A percentile compares a stretch with the other conserved stretches of the same genome.
These are phyloP conservation scores for Rhynchospora breviuscula DNA, from an alignment of 176 grass and related monocot genomes.

Conservation along the genomic window DNA sequence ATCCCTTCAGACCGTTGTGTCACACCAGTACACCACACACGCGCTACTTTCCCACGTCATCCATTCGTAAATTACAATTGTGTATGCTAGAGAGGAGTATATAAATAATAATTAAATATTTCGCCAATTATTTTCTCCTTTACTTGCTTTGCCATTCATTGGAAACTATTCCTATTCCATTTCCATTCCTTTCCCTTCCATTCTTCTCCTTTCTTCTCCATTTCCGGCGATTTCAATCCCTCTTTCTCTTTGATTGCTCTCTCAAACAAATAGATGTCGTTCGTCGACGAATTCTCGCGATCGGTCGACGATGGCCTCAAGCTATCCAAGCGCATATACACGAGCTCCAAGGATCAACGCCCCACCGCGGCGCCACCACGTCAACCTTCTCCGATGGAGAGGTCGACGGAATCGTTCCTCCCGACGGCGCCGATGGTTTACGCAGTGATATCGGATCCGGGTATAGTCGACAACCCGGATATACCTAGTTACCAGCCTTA, in stretches of 20 bases:
- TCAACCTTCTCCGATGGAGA: slow-evolving; percentile 43
- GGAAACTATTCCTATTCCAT: slow-evolving; percentile 13
- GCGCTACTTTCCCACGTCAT: background rate
- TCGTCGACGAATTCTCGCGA: slow-evolving; percentile 56
- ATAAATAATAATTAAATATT: background rate
- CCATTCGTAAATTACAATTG: background rate
- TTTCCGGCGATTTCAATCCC: background rate
- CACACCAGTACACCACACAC: background rate
- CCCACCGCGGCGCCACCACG: slow-evolving; percentile 27
- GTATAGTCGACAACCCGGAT: slow-evolving; percentile 77
- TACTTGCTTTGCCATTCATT: slow-evolving; percentile 13
- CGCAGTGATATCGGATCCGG: slow-evolving; percentile 64
- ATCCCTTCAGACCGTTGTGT: background rate
- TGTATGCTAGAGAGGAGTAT: background rate
- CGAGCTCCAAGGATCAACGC: slow-evolving; percentile 25
- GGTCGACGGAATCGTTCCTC: slow-evolving; percentile 30
- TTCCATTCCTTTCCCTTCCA: slow-evolving; percentile 18
- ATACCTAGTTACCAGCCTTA: slow-evolving; percentile 96
- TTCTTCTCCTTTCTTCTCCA: background rate
- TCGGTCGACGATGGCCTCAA: slow-evolving; percentile 81
- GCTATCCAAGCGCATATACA: slow-evolving; percentile 63
- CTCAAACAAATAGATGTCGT: background rate
- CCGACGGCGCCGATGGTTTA: slow-evolving; percentile 68
- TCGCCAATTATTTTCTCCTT: slow-evolving; percentile 5
- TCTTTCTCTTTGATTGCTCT: slow-evolving; percentile 17